Evolutionary conservation across 768 basidiomycete genomes (phyloP).

Genomic region (Lactarius trivialis): DNA sequence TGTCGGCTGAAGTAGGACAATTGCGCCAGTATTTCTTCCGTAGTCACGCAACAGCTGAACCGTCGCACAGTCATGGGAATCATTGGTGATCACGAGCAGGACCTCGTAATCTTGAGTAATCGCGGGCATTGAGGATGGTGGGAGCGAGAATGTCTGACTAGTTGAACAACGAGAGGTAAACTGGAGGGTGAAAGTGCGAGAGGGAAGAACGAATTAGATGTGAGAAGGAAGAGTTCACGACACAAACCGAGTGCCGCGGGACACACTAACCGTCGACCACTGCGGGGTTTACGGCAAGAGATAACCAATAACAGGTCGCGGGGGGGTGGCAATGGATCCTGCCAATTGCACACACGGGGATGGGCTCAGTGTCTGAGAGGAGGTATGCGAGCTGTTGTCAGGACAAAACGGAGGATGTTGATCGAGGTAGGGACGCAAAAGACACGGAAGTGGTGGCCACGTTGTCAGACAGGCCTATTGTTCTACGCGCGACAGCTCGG

Average conservation of each 20-base stretch:
- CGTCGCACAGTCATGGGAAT: conserved; percentile 56
- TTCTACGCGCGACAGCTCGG: conserved; percentile 19
- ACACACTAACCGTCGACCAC: conserved; percentile 18
- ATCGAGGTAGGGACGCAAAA: conserved; percentile 18
- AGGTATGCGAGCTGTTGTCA: conserved; percentile 14
- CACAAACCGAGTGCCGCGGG: conserved; percentile 19
- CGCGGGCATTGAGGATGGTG: conserved; percentile 45
- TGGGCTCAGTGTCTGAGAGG: conserved; percentile 16
- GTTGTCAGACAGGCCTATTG: conserved; percentile 20
- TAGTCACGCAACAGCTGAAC: conserved; percentile 62
- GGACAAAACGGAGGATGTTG: conserved; percentile 10
- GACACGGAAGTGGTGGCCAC: conserved; percentile 11
- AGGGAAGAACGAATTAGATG: conserved; percentile 15
- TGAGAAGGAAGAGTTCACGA: conserved; percentile 5
- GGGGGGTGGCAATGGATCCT: conserved; percentile 20
- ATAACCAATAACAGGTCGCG: conserved; percentile 14
- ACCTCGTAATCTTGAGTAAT: conserved; percentile 56
- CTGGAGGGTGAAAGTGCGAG: conserved; percentile 9
- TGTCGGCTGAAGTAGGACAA: conserved; percentile 52
- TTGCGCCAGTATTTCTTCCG: conserved; percentile 45
- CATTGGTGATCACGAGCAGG: conserved; percentile 63
- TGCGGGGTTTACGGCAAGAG: conserved; percentile 21
- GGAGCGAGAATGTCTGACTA: conserved; percentile 38
- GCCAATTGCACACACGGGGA: conserved; percentile 20
- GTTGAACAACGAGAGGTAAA: conserved; percentile 12